These are phyloP conservation scores for Mucor circinelloides DNA, from an alignment of 371 early-diverging fungal species.

Conservation along the genomic window DNA sequence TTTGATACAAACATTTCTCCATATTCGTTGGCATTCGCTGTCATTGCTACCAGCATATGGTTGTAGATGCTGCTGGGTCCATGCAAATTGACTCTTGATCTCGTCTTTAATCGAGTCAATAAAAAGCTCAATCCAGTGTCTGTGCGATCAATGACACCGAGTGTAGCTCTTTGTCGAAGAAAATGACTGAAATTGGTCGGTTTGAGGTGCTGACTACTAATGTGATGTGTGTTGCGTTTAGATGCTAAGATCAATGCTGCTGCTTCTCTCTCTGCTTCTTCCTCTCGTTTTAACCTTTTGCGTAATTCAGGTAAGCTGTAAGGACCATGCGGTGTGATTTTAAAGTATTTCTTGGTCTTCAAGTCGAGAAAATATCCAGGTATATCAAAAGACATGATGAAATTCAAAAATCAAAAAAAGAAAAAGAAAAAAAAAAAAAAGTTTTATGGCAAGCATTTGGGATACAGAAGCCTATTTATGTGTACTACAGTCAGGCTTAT, in stretches of 20 bases:
- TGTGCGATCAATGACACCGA: background rate
- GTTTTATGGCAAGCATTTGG: background rate
- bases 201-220: background rate
- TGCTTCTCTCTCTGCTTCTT: constrained; percentile 18
- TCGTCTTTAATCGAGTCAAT: background rate
- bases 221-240: background rate
- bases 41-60: constrained; percentile 7
- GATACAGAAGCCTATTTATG: background rate
- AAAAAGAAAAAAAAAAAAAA: constrained; percentile 13
- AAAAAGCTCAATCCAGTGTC: background rate
- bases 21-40: background rate
- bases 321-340: constrained; percentile 24
- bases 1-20: constrained; percentile 13
- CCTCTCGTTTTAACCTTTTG: constrained; percentile 13
- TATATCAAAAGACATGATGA: constrained; percentile 26
- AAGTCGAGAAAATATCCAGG: constrained; percentile 31
- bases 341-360: constrained; percentile 23
- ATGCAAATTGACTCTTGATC: background rate
- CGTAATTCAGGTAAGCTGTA: constrained; percentile 25
- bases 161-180: constrained; percentile 5
- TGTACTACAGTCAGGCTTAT: too few relatives aligned
- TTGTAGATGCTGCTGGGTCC: constrained; percentile 3
- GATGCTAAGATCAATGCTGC: background rate
- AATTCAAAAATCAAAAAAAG: background rate
- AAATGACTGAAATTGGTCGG: constrained; percentile 12